A percentile compares a stretch with the other conserved stretches of the same genome.
Evolutionary conservation across 1,284 basidiomycete species (phyloP).

Genomic region (Rugosomyces carneus): DNA sequence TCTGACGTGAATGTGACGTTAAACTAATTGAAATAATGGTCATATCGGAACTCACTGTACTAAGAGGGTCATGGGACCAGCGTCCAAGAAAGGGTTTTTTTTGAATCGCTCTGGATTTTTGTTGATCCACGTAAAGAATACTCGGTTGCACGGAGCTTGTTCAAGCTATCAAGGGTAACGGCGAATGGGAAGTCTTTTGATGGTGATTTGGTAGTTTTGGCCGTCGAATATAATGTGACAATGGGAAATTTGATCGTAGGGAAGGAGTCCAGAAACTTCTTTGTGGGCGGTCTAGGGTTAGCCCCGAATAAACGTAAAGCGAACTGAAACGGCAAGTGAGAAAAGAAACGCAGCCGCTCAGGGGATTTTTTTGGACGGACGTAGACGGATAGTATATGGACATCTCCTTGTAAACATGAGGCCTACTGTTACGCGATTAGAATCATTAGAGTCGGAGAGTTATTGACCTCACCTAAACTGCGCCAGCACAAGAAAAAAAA

Average conservation of each 20-base stretch:
- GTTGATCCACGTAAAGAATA: background rate
- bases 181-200: constrained; percentile 3
- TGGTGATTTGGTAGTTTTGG: background rate
- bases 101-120: background rate
- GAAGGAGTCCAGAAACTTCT: background rate
- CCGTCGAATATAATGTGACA: constrained; percentile 1
- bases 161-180: constrained; percentile 2
- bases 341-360: background rate
- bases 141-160: constrained; percentile 7
- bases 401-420: background rate
- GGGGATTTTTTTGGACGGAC: background rate
- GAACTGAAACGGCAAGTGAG: background rate
- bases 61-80: constrained; percentile 7
- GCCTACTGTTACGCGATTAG: background rate
- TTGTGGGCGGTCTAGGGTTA: background rate
- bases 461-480: background rate
- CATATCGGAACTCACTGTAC: background rate
- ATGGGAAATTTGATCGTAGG: constrained; percentile 5
- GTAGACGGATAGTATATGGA: background rate
- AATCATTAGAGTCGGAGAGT: background rate
- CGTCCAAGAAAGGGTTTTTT: constrained; percentile 9
- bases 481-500: background rate
- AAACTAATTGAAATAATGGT: constrained; percentile 4
- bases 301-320: background rate
- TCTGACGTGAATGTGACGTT: constrained; percentile 10